Conservation (phyloP, 148 eudicot species). For the Mesembryanthemum crystallinum region DNA sequence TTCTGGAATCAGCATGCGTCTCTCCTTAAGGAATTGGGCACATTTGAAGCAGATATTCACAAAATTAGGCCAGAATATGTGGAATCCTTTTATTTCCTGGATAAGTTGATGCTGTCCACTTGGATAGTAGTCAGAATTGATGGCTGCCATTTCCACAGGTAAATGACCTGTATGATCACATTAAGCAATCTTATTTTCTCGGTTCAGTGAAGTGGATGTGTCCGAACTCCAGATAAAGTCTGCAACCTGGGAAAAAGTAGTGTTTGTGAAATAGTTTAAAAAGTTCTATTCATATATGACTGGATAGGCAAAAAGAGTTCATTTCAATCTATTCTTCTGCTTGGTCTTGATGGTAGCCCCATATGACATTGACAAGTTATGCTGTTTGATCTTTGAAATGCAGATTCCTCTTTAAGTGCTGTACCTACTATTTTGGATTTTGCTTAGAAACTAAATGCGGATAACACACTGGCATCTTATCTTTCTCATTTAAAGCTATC, state of each 20-base stretch:
- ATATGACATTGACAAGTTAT: background rate
- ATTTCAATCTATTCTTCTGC: background rate
- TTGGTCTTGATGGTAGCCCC: background rate
- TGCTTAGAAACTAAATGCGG: background rate
- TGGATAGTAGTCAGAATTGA: conserved; percentile 93
- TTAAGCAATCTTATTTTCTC: background rate
- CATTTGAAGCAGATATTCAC: conserved; percentile 45
- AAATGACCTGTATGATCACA: conserved; percentile 6
- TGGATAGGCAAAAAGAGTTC: background rate
- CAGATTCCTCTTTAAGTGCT: background rate
- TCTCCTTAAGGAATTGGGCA: conserved; percentile 62
- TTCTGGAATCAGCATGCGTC: conserved; percentile 68
- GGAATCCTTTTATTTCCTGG: conserved; percentile 57
- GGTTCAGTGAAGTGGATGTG: background rate
- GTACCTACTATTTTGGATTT: background rate
- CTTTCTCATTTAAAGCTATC: background rate
- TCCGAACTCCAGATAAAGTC: no score
- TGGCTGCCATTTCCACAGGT: conserved; percentile 93
- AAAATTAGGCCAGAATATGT: conserved; percentile 61
- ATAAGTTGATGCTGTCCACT: conserved; percentile 62
- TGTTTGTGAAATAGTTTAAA: no score
- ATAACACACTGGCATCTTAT: background rate
- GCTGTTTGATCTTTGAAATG: background rate
- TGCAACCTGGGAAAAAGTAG: no score
- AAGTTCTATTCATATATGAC: no score